phyloP scores from a whole-genome alignment of 2,329 filamentous ascomycete genomes.

The Fusarium phyllophilum region DNA sequence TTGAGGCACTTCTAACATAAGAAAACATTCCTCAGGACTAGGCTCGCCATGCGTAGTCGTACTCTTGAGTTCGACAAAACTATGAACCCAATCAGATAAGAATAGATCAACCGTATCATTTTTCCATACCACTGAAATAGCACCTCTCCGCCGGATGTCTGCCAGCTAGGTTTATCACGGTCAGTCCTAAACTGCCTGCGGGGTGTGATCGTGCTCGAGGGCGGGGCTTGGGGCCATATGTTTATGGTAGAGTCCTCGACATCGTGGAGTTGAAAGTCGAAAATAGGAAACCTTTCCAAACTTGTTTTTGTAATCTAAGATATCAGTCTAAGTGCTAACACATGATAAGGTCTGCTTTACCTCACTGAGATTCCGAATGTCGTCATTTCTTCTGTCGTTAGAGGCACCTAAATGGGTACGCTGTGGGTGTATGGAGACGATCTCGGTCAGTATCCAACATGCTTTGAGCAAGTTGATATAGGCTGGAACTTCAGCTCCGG shows the following conservation, averaged over 20 bases:
- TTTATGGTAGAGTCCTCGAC: fast-evolving
- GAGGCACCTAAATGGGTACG: fast-evolving
- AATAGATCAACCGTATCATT: background rate
- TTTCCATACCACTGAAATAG: background rate
- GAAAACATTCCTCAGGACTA: background rate
- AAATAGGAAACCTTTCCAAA: background rate
- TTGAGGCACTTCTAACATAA: background rate
- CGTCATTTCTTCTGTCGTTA: fast-evolving
- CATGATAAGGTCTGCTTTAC: background rate
- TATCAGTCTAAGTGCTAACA: background rate
- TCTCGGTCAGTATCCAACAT: background rate
- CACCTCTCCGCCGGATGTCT: fast-evolving
- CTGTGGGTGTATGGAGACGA: background rate
- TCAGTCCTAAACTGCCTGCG: fast-evolving
- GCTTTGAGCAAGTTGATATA: fast-evolving
- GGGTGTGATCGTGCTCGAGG: fast-evolving
- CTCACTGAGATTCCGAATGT: background rate
- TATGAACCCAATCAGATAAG: background rate
- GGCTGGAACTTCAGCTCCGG: fast-evolving
- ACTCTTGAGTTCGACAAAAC: background rate
- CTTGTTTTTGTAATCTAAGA: fast-evolving
- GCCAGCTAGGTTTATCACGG: fast-evolving
- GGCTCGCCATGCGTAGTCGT: fast-evolving
- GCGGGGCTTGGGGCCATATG: fast-evolving
- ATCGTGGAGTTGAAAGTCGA: background rate